Percentiles rank a stretch among this genome's conserved stretches.
These are phyloP conservation scores for Alternaria ethzedia DNA, from an alignment of 2,329 filamentous ascomycete species.

Conservation along the genomic window DNA sequence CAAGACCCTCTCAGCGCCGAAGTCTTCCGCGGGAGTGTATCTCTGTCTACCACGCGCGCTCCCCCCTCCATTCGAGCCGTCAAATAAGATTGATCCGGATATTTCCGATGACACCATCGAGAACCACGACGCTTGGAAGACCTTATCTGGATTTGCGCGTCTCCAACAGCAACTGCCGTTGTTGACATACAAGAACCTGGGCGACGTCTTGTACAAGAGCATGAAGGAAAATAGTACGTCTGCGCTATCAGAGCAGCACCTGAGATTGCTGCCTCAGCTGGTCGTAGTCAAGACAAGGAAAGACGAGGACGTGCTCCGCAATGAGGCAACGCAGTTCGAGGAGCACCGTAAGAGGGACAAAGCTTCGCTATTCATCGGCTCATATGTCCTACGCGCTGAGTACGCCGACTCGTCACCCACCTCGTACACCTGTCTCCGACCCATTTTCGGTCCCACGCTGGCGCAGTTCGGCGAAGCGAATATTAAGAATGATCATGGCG, in stretches of 20 bases:
- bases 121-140: neutral
- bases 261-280: neutral
- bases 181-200: neutral
- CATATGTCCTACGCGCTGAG: constrained; percentile 1
- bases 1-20: neutral
- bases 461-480: constrained; percentile 7
- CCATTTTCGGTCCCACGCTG: constrained; percentile 19
- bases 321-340: neutral
- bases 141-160: neutral
- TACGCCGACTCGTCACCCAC: neutral
- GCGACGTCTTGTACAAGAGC: neutral
- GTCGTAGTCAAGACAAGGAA: constrained; percentile 5
- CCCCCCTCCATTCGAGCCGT: neutral
- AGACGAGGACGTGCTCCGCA: neutral
- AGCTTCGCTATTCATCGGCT: neutral
- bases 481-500: neutral
- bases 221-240: constrained; percentile 1
- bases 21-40: neutral
- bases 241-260: neutral
- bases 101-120: neutral
- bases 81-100: neutral
- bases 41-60: constrained; percentile 15
- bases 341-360: neutral
- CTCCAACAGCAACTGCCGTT: constrained; percentile 1
- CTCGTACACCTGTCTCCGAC: constrained; percentile 11